Evolutionary conservation across 139 green algal species (phyloP).

Genomic region (Tetraselmis chui): DNA sequence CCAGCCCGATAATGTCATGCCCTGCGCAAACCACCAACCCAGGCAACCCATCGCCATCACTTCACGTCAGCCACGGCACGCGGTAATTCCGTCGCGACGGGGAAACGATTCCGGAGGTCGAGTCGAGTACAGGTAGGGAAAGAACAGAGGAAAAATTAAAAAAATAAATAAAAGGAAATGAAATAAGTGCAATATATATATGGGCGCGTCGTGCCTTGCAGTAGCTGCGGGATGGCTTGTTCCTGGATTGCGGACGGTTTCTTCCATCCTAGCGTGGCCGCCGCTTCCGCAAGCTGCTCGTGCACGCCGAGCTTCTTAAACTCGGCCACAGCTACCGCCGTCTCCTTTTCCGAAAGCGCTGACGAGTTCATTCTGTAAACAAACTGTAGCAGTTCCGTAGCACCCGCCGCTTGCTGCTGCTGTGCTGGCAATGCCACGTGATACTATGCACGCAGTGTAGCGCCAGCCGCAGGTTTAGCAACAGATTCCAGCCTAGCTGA

Average conservation of each 20-base stretch:
- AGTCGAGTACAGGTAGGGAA: no score
- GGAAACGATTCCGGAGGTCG: no score
- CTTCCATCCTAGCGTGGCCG: constrained; percentile 76
- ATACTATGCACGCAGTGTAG: no score
- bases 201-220: no score
- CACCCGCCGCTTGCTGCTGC: no score
- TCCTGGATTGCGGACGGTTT: constrained; percentile 74
- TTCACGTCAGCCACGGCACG: no score
- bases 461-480: not conserved
- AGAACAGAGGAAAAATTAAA: no score
- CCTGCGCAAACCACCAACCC: no score
- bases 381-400: not conserved
- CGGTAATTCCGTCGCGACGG: no score
- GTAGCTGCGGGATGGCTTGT: constrained; percentile 73
- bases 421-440: no score
- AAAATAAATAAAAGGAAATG: not conserved
- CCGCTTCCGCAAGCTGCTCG: constrained; percentile 70
- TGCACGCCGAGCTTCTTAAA: constrained; percentile 80
- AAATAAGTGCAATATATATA: no score
- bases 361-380: not conserved
- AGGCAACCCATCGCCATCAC: no score
- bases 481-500: not conserved
- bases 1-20: constrained; percentile 94
- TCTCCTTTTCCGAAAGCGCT: not conserved
- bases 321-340: not conserved